phyloP scores from a whole-genome alignment of 164 flowering plant genomes.

The Aristolochia californica region DNA sequence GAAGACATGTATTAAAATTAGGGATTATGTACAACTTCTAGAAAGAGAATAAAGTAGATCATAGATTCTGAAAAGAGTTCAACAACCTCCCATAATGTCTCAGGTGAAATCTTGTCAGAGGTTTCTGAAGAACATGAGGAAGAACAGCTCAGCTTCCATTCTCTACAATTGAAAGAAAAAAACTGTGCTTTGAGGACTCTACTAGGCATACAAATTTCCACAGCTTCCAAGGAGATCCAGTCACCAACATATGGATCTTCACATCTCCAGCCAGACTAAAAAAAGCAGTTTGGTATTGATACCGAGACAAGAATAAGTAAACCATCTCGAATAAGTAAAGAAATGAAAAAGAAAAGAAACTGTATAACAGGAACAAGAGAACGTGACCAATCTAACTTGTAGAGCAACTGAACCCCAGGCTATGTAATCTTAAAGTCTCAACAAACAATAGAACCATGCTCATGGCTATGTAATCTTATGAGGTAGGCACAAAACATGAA shows the following conservation, averaged over 20 bases:
- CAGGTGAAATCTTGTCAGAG: conserved; percentile 47
- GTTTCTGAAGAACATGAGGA: conserved; percentile 36
- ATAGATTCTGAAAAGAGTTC: no score
- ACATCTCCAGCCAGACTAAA: conserved; percentile 35
- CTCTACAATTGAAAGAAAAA: conserved; percentile 24
- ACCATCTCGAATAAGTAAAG: no score
- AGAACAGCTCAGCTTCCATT: conserved; percentile 43
- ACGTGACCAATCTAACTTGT: no score
- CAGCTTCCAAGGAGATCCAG: conserved; percentile 22
- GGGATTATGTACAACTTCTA: no score
- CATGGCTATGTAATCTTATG: no score
- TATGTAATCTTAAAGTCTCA: no score
- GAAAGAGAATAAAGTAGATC: neutral
- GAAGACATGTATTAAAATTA: neutral
- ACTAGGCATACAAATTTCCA: conserved; percentile 18
- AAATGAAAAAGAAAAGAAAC: no score
- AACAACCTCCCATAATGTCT: conserved; percentile 88
- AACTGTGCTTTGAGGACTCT: conserved; percentile 21
- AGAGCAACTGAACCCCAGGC: no score
- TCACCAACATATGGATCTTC: conserved; percentile 22
- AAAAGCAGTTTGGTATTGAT: neutral
- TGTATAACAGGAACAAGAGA: no score
- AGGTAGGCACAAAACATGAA: no score
- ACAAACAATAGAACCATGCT: no score
- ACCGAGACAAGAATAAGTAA: no score